Base-by-base conservation (phyloP, 2,329 filamentous ascomycete genomes). In the Epichloe sp. region DNA sequence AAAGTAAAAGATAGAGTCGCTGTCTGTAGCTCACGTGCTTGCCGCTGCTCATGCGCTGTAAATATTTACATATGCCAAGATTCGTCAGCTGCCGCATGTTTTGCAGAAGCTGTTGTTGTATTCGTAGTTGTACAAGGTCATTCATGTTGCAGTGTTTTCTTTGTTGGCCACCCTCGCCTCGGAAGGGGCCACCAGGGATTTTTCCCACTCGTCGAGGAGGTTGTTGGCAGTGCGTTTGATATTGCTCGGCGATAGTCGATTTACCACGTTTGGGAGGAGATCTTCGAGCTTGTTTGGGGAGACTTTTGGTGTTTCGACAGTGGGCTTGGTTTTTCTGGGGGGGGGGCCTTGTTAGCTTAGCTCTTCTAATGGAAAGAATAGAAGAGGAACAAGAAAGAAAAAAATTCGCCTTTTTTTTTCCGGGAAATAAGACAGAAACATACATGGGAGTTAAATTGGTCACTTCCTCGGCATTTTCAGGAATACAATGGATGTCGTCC, bases 191-290 rank as follows among this genome's bases (percentile, higher is more conserved):
- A 59, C 57, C 43, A 70, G 58, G 4, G 67, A 69, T 65, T 82
- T 87, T 70, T 97, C 91, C 87, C 88, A 95, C 63, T 95, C 89
- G 56, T 83, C 85, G 80, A 96, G 88, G 52, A 95, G 74, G 55
- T 85, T 86, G 37, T 83, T 86, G n/a, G 90, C 87, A 1, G 87
- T 91, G 38, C 82, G 79, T 63, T 88, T 87, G 58, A 96, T 71
- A 59, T 88, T 89, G 58, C 81, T 82, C 0, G 89, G 86, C 8
- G 80, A 78, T 42, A 89, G 69, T 56, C 83, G 82, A 62, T 82
- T 83, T 51, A 94, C 76, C 46, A 84, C 78, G 47, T 83, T 82
- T 70, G 87, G 88, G 31, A 85, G 64, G 52, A 80, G 63, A 61
- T 82, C 71, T 64, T 77, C 74, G 37, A 79, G 65, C 59, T 71